Base-by-base conservation (phyloP, 352 stramenopile genomes). In the Globisporangium polare region DNA sequence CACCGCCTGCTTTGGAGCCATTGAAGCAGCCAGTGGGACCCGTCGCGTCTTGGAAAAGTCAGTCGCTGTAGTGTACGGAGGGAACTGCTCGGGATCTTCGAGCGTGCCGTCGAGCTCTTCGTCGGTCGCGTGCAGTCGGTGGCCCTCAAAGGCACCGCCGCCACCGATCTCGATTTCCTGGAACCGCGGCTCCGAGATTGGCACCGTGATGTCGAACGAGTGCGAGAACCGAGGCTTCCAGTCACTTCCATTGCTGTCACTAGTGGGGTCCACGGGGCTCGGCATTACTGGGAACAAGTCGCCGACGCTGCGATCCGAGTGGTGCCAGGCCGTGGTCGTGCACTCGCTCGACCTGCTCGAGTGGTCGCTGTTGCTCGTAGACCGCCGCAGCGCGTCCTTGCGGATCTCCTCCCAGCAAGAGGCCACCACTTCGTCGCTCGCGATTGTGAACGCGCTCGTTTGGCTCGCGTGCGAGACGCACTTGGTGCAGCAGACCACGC, bases 401-500 rank as follows among this genome's bases (percentile, higher is more conserved):
- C 27, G 31, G 24, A 53, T 26, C 5, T 53, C 39, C 24, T 46
- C 42, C 49, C 46, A 65, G 17, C 35, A 26, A 22, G 6, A 27
- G 10, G 60, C 37, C 5, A 20, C 2, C 26, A 65, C 27, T 46
- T 65, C 50, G 13, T 59, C 51, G 13, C 41, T 31, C 8, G 60
- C 60, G 37, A 65, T 29, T 2, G 18, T 31, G 15, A 55, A 26
- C 18, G 60, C 50, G 27, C 33, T 42, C 1, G 26, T 22, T 39
- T 65, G 60, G 43, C 39, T 65, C 33, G 60, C 51, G 5, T 26
- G 9, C 20, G 60, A 18, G 13, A 65, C 41, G 42, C 60, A 65
- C 39, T 49, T 53, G 41, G 43, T 60, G 52, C 60, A 65, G 27
- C 37, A 58, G 5, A 59, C 12, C 24, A 53, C 41, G 1, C 31